Evolutionary conservation across 163 green algal genomes (phyloP).

Genomic region (Prototheca cutis): DNA sequence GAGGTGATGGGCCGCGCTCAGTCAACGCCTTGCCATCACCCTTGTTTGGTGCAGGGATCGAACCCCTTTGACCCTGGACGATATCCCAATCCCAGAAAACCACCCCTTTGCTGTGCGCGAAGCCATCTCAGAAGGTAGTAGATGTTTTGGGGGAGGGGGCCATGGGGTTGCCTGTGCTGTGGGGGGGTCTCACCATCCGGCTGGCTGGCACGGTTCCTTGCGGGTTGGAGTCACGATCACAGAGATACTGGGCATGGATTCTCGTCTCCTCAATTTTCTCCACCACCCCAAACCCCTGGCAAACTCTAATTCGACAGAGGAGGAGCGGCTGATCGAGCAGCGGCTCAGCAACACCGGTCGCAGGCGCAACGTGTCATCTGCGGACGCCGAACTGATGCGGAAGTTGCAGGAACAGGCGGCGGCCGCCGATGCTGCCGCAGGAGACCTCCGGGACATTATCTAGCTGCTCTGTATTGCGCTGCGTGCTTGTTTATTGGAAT

Average conservation of each 20-base stretch:
- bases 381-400: background rate
- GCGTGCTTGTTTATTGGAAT: no score
- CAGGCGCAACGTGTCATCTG: background rate
- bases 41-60: no score
- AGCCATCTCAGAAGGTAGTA: slow-evolving; percentile 24
- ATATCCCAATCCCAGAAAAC: slow-evolving; percentile 40
- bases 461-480: background rate
- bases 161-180: no score
- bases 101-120: slow-evolving; percentile 46
- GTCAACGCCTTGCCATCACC: no score
- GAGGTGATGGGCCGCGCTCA: no score
- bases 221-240: background rate
- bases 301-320: background rate
- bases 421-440: background rate
- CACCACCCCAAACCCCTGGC: background rate
- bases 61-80: slow-evolving; percentile 24
- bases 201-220: background rate
- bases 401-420: background rate
- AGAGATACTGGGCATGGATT: background rate
- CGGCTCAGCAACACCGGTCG: background rate
- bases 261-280: background rate
- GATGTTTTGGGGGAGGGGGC: no score
- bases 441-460: no score
- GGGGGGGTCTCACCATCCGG: no score
- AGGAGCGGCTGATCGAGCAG: background rate